Base-by-base conservation (phyloP, 2,329 filamentous ascomycete species). In the Eutypella sp. region DNA sequence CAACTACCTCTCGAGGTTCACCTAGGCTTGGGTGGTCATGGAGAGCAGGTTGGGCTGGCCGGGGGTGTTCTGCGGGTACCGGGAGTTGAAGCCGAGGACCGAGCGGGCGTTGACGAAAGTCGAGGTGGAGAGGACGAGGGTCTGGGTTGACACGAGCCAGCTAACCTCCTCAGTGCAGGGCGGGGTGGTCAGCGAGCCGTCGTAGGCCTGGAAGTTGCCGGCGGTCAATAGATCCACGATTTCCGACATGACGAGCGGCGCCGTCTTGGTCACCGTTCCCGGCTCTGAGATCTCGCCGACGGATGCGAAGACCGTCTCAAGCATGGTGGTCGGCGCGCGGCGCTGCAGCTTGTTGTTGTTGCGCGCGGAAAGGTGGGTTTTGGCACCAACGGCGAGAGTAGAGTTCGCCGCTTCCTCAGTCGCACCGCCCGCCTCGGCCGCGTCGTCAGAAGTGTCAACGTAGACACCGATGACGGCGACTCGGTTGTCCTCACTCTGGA, bases 171-270 rank as follows among this genome's bases (percentile, higher is more conserved):
- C 73, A 13, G 61, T 62, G 63, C 73, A 76, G 3, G 73, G 73
- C 18, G 73, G 73, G 8, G 72, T 75, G 11, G 73, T 76, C 29
- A 76, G 63, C 4, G 72, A 75, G 22, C 73, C 73, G 2, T 65
- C 57, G 59, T 76, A 71, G 54, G 62, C 60, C 50, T 73, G 67
- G 55, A 74, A 68, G 37, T 52, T 59, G 40, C 66, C 66, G 4
- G 61, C 57, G 39, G 58, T 60, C 23, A 73, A 53, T 24, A 63
- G 51, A 31, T 60, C 52, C 43, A 70, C 67, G 3, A 75, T 55
- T 54, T 68, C 69, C 10, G 68, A 67, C 65, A 76, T 70, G 52
- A 66, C 57, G 20, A 76, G 63, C 4, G 71, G 62, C n/a, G 57
- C 54, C 1, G 67, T 73, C 47, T 60, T 65, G 45, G 64, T 66